Evolutionary conservation across 192 early-diverging fungal species (phyloP), one percentile per base, ranked within the genome.

Genomic region (Podila clonocystis): DNA sequence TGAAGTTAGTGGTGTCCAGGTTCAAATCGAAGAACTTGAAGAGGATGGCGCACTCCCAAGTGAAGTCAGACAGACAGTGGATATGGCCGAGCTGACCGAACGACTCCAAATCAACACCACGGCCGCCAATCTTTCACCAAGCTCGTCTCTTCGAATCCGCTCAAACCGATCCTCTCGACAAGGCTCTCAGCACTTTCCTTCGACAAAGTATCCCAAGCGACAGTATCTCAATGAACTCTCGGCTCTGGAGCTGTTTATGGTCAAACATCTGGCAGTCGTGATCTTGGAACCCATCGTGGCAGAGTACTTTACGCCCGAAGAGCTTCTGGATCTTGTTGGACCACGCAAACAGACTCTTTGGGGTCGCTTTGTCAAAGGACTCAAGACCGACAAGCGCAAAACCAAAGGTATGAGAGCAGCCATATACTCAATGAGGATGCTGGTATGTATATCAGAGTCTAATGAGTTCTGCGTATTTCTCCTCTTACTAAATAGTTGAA

Each of bases 241-340:
- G 4, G 94, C 93, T 8, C 83, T 97, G 28, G 93, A 95, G 72
- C 89, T 91, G 60, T 92, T 97, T 83, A 92, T 92, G 36, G 92
- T 95, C 31, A 91, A 94, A 48, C 95, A 97, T 62, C 84, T 94
- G 33, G 97, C 96, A 4, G 93, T 95, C 1, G 83, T 92, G 38
- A 86, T 88, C 20, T 76, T 99, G 65, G 88, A 94, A 19, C 89
- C 87, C 9, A 75, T 93, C 52, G 87, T 98, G 24, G 87, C 89
- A 45, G 88, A 88, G 7, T 85, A 91, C 62, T 91, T 94, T 62
- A 87, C 87, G 1, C 82, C 91, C 67, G 91, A 92, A 24, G 93
- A 97, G 45, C 82, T 97, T 12, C 79, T 94, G 29, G 91, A 92
- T 55, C 82, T 96, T 70, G 94, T 94, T 50, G 92, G 91, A 19